Conservation (phyloP, 176 grass and related monocot species). For the Musa schizocarpa region DNA sequence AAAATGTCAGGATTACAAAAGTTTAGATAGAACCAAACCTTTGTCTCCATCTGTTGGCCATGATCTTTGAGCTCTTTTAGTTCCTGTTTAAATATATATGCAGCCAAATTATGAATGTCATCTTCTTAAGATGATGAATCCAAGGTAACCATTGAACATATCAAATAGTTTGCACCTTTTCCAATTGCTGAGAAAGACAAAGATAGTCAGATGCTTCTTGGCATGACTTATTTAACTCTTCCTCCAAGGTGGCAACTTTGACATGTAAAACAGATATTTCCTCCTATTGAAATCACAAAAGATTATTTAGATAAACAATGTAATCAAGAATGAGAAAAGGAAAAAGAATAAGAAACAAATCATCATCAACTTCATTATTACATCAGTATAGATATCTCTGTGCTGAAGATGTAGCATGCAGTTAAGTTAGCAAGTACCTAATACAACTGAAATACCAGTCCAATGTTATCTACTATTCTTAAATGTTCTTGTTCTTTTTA, state of each 20-base stretch:
- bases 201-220: conserved; percentile 54
- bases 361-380: neutral
- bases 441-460: too few relatives aligned
- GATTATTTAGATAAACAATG: conserved; percentile 22
- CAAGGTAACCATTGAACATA: neutral
- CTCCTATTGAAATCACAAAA: conserved; percentile 36
- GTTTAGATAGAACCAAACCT: conserved; percentile 37
- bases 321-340: conserved; percentile 12
- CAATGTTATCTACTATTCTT: too few relatives aligned
- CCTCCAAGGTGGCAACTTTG: conserved; percentile 76
- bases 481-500: too few relatives aligned
- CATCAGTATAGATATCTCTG: neutral
- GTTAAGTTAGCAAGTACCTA: too few relatives aligned
- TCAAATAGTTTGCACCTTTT: conserved; percentile 50
- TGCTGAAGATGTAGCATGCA: neutral
- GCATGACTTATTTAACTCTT: conserved; percentile 61
- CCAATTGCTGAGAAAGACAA: conserved; percentile 47
- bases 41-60: conserved; percentile 76
- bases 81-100: conserved; percentile 50
- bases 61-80: conserved; percentile 88
- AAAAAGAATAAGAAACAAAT: neutral
- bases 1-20: neutral
- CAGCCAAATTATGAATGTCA: conserved; percentile 27
- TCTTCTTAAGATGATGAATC: conserved; percentile 1
- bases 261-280: conserved; percentile 54